Evolutionary conservation across 805 yeast genomes (phyloP), one percentile per base, ranked within the genome.

Genomic region (Kodamaea hsintzibuensis): DNA sequence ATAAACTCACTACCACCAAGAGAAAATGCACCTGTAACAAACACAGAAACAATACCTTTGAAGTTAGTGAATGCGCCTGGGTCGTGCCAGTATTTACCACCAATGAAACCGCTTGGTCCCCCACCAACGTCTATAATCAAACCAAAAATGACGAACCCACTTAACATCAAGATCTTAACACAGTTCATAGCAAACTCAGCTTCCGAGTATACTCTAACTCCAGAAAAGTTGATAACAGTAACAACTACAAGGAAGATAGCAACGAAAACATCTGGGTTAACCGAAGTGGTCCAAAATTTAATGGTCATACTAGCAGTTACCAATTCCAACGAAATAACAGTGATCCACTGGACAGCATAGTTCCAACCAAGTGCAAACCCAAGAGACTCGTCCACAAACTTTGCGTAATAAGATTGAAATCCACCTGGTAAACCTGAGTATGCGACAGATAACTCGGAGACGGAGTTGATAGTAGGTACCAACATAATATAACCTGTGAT

Each of bases 311-410:
- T 56, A 12, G 68, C 65, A 9, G 66, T 61, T 18, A 66, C 69
- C 50, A 66, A 62, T 52, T 66, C 69, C 38, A 66, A 54, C 4
- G 68, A 64, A 14, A 66, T 66, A 52, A 66, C 65, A 7, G 63
- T 62, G 42, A 65, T 54, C 69, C 69, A 72, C 57, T 59, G 74
- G 54, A 61, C 62, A 58, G 65, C 70, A 62, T 67, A 72, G 58
- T 71, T 72, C 75, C 75, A 71, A 7, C 76, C 76, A 45, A 71
- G 55, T 3, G 74, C 72, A 60, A 72, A 72, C 16, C 71, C 77
- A 47, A 71, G 49, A 25, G 72, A 66, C 54, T 72, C 75, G 54
- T 71, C 76, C 51, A 72, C 64, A 48, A 70, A 69, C 57, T 69
- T 67, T 40, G 62, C 42, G 47, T 65, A 65, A 58, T 63, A 67